Conservation (phyloP, 176 grass and related monocot genomes). For the Tillandsia fasciculata region DNA sequence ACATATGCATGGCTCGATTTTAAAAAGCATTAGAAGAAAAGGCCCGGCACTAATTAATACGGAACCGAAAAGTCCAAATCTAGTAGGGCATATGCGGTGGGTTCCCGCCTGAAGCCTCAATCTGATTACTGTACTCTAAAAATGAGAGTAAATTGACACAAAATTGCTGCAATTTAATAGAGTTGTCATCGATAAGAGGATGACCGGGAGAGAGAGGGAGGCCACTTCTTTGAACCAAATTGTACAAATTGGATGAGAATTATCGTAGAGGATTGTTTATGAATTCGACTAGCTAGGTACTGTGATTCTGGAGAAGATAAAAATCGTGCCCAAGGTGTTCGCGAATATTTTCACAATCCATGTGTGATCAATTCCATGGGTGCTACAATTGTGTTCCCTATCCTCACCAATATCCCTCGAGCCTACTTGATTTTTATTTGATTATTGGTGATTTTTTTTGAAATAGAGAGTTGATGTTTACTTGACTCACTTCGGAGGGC, state of each 20-base stretch:
- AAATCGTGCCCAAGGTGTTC: background rate
- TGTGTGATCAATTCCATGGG: conserved; percentile 10
- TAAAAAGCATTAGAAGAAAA: too few relatives aligned
- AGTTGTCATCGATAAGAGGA: conserved; percentile 16
- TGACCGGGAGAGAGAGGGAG: background rate
- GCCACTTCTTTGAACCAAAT: background rate
- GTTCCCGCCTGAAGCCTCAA: background rate
- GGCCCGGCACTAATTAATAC: too few relatives aligned
- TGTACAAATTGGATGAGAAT: conserved; percentile 4
- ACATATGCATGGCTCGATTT: too few relatives aligned
- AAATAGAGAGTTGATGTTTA: background rate
- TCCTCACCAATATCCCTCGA: conserved; percentile 22
- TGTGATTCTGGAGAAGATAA: too few relatives aligned
- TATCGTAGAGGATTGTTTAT: conserved; percentile 15
- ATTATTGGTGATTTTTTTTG: background rate
- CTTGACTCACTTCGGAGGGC: too few relatives aligned
- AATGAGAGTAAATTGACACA: background rate
- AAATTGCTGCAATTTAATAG: conserved; percentile 9
- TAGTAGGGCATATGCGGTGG: too few relatives aligned
- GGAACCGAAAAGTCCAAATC: too few relatives aligned
- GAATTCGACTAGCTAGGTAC: conserved; percentile 17
- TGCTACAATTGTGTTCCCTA: conserved; percentile 13
- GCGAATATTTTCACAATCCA: conserved; percentile 4
- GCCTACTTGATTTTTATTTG: background rate
- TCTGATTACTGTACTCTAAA: background rate